Percentiles rank a stretch among this genome's conserved stretches.
These are phyloP conservation scores for Termitomyces sp. DNA, from an alignment of 1,284 basidiomycete genomes.

Conservation along the genomic window DNA sequence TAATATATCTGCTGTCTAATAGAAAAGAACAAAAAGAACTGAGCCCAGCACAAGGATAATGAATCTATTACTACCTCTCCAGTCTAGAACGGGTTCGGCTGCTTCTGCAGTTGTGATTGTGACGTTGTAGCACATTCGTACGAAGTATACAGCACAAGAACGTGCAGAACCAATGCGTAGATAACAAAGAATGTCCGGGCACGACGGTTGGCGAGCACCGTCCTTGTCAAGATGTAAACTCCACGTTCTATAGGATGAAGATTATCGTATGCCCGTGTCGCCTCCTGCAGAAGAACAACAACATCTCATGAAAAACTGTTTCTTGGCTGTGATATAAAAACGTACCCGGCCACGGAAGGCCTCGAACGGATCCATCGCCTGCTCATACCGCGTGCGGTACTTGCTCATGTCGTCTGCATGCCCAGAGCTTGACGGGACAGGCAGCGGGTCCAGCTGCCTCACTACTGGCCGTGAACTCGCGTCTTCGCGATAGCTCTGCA, in stretches of 20 bases:
- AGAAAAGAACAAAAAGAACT: too few species aligned
- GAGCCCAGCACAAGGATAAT: too few species aligned
- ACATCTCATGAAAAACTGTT: neutral
- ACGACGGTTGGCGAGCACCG: constrained; percentile 84
- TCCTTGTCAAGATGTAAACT: constrained; percentile 79
- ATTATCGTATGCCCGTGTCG: constrained; percentile 84
- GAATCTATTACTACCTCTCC: too few species aligned
- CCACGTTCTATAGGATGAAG: constrained; percentile 90
- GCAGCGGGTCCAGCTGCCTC: constrained; percentile 64
- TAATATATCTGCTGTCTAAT: neutral
- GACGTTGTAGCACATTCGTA: constrained; percentile 64
- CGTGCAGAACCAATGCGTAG: constrained; percentile 76
- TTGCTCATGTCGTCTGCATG: constrained; percentile 74
- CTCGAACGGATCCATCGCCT: constrained; percentile 96
- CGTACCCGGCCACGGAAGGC: constrained; percentile 87
- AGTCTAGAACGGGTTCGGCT: constrained; percentile 39
- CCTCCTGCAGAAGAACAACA: constrained; percentile 83
- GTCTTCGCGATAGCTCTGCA: constrained; percentile 88
- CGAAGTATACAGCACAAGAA: constrained; percentile 74
- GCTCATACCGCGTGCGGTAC: constrained; percentile 90
- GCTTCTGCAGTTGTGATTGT: constrained; percentile 40
- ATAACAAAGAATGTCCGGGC: constrained; percentile 78
- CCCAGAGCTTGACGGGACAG: constrained; percentile 31
- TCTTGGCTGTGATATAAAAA: neutral
- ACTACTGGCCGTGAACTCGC: constrained; percentile 45